Evolutionary conservation across 345 rosid species (phyloP).

Genomic region (Alliaria petiolata): DNA sequence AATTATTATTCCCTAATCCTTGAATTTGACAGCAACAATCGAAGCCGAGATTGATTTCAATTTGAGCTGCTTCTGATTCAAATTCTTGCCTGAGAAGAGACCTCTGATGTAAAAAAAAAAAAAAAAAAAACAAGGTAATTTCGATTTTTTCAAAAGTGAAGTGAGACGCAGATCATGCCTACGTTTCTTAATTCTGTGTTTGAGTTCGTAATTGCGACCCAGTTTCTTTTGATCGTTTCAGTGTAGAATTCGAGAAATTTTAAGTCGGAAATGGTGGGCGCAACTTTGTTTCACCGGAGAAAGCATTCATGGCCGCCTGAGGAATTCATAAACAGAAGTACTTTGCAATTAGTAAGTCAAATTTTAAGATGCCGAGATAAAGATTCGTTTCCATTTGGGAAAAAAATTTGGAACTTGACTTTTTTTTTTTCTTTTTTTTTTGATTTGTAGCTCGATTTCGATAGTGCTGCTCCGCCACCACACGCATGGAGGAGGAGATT

Average conservation of each 20-base stretch:
- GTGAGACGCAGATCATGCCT: not conserved
- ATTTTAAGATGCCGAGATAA: constrained; percentile 6
- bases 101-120: not conserved
- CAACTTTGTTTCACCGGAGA: constrained; percentile 72
- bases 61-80: constrained; percentile 8
- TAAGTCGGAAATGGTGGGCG: constrained; percentile 60
- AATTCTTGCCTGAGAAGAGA: not conserved
- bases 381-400: not conserved
- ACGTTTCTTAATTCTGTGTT: not conserved
- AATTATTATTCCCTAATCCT: not conserved
- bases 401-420: not conserved
- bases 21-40: not conserved
- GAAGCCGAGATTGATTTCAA: not conserved
- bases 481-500: constrained; percentile 97
- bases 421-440: not conserved
- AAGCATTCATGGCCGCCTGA: constrained; percentile 96
- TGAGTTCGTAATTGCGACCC: not conserved
- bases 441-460: constrained; percentile 67
- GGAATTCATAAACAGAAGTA: constrained; percentile 65
- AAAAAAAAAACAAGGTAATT: not conserved
- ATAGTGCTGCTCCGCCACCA: constrained; percentile 91
- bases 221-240: not conserved
- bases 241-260: not conserved
- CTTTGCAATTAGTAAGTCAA: constrained; percentile 73
- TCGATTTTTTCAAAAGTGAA: not conserved